These are phyloP conservation scores for Jamesozyma piceae DNA, from an alignment of 805 yeast genomes.

Conservation along the genomic window DNA sequence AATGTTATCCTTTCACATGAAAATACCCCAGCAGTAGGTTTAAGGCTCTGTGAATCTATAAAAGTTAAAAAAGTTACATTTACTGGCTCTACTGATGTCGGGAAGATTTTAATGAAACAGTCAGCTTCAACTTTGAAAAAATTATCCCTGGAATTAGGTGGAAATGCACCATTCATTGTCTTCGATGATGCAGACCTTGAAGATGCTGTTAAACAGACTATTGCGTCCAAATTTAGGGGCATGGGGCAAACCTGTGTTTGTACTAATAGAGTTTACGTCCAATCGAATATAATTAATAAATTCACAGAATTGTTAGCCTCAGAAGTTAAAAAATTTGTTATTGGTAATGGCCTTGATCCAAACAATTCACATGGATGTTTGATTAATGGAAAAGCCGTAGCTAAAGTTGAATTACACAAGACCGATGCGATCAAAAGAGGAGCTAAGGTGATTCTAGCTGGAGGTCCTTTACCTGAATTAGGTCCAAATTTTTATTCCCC, in stretches of 20 bases:
- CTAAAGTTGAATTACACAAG: slow-evolving; percentile 46
- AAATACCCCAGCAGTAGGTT: slow-evolving; percentile 45
- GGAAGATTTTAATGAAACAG: slow-evolving; percentile 50
- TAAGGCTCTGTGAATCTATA: slow-evolving; percentile 40
- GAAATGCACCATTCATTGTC: slow-evolving; percentile 57
- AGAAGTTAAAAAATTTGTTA: slow-evolving; percentile 38
- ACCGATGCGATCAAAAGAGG: slow-evolving; percentile 47
- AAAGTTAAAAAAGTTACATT: slow-evolving; percentile 49
- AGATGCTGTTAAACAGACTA: slow-evolving; percentile 42
- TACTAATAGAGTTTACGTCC: slow-evolving; percentile 52
- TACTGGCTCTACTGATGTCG: slow-evolving; percentile 58
- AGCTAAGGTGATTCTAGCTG: slow-evolving; percentile 41
- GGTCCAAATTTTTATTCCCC: slow-evolving; percentile 50
- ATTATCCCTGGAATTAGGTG: slow-evolving; percentile 55
- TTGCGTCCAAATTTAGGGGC: slow-evolving; percentile 50
- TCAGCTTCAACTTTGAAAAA: slow-evolving; percentile 50
- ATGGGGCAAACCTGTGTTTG: slow-evolving; percentile 62
- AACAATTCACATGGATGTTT: slow-evolving; percentile 49
- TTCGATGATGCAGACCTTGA: slow-evolving; percentile 54
- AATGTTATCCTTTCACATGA: slow-evolving; percentile 44
- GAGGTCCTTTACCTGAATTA: slow-evolving; percentile 42
- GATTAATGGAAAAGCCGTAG: slow-evolving; percentile 42
- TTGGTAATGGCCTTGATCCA: slow-evolving; percentile 49
- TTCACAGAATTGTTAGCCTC: slow-evolving; percentile 38
- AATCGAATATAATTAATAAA: slow-evolving; percentile 40